phyloP scores from a whole-genome alignment of 2,329 filamentous ascomycete species.

The Calonectria hawksworthii region DNA sequence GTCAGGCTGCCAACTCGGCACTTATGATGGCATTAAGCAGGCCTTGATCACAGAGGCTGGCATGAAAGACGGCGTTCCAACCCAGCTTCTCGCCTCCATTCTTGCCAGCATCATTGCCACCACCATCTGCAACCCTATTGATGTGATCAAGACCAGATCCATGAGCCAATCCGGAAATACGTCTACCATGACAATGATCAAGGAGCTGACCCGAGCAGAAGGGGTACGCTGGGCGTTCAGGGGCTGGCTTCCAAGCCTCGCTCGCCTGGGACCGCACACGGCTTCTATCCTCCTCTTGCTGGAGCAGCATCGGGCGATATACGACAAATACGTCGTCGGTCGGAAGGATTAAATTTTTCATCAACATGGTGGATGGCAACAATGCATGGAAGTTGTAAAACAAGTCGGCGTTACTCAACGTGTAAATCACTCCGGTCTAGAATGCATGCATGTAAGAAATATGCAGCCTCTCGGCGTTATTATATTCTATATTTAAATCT shows the following conservation, averaged over 20 bases:
- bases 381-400: neutral
- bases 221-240: slow-evolving; percentile 28
- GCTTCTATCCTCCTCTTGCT: slow-evolving; percentile 28
- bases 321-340: slow-evolving; percentile 12
- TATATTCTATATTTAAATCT: neutral
- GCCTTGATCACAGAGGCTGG: slow-evolving; percentile 3
- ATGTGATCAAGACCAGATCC: slow-evolving; percentile 27
- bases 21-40: slow-evolving; percentile 29
- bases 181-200: slow-evolving; percentile 13
- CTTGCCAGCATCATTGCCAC: slow-evolving; percentile 31
- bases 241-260: slow-evolving; percentile 31
- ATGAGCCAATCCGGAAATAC: slow-evolving; percentile 22
- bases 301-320: slow-evolving; percentile 24
- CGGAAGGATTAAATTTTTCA: neutral
- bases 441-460: neutral
- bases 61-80: slow-evolving; percentile 12
- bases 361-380: neutral
- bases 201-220: slow-evolving; percentile 23
- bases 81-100: slow-evolving; percentile 26
- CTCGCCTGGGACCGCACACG: slow-evolving; percentile 27
- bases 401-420: neutral
- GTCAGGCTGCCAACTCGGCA: slow-evolving; percentile 28
- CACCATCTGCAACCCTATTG: slow-evolving; percentile 31
- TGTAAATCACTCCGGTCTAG: neutral
- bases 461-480: slow-evolving; percentile 7